Evolutionary conservation across 2,329 filamentous ascomycete species (phyloP).

Genomic region (Claviceps citrina): DNA sequence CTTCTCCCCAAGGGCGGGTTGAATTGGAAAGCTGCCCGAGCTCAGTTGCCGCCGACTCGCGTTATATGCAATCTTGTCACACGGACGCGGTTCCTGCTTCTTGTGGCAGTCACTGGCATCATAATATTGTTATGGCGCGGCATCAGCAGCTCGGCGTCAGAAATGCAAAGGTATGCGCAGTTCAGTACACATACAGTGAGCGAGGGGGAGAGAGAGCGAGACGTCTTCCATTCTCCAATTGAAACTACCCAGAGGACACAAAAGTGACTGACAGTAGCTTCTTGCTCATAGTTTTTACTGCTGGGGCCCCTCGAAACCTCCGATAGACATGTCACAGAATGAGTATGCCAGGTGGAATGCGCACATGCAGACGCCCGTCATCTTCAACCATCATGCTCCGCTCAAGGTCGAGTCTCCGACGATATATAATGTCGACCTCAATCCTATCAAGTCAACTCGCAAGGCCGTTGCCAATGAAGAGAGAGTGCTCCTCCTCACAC

Average conservation of each 20-base stretch:
- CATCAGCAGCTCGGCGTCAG: slow-evolving; percentile 61
- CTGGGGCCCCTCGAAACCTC: slow-evolving; percentile 88
- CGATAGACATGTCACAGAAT: slow-evolving; percentile 86
- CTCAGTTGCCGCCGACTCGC: slow-evolving; percentile 62
- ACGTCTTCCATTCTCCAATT: too few relatives aligned
- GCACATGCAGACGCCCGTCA: slow-evolving; percentile 79
- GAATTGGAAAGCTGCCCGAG: slow-evolving; percentile 81
- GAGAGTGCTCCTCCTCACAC: slow-evolving; percentile 79
- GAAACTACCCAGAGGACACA: too few relatives aligned
- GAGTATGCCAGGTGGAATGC: slow-evolving; percentile 81
- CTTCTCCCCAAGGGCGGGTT: slow-evolving; percentile 80
- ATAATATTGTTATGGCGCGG: slow-evolving; percentile 78
- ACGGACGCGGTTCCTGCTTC: slow-evolving; percentile 61
- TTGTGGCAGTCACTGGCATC: slow-evolving; percentile 53
- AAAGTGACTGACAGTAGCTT: slow-evolving; percentile 8
- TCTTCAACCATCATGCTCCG: slow-evolving; percentile 89
- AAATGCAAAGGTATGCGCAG: slow-evolving; percentile 70
- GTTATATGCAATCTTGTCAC: slow-evolving; percentile 56
- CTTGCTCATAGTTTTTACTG: slow-evolving; percentile 66
- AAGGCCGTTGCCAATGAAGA: slow-evolving; percentile 70
- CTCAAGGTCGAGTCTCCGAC: slow-evolving; percentile 68
- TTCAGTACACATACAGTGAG: neutral
- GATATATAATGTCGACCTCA: slow-evolving; percentile 71
- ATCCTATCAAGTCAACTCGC: slow-evolving; percentile 64
- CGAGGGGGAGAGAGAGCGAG: neutral